These are phyloP conservation scores for Lentinula guzmanii DNA, from an alignment of 768 basidiomycete genomes.

Conservation along the genomic window DNA sequence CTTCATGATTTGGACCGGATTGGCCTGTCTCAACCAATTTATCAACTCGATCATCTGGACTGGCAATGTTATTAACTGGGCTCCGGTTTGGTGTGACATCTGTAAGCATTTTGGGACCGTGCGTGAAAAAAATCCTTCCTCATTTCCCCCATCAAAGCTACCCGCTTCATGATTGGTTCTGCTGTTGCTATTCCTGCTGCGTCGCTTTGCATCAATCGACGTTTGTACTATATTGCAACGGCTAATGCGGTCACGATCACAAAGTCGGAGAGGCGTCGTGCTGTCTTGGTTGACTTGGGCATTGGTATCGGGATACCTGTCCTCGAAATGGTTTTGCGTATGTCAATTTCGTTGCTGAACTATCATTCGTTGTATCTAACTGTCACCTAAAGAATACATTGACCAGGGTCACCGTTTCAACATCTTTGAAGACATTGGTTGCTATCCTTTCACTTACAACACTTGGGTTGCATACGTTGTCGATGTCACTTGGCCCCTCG, in stretches of 20 bases:
- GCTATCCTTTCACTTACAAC: conserved; percentile 44
- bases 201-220: conserved; percentile 55
- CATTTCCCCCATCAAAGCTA: conserved; percentile 19
- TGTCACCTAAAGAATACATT: conserved; percentile 31
- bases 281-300: conserved; percentile 42
- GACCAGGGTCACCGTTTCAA: conserved; percentile 56
- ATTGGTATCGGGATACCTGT: conserved; percentile 52
- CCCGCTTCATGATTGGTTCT: conserved; percentile 38
- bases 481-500: conserved; percentile 33
- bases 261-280: conserved; percentile 44
- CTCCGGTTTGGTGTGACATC: conserved; percentile 48
- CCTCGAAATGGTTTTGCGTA: conserved; percentile 40
- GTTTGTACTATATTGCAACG: conserved; percentile 55
- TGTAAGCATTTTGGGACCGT: conserved; percentile 24
- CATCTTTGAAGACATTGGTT: conserved; percentile 55
- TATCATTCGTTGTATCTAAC: conserved; percentile 6
- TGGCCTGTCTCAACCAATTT: conserved; percentile 37
- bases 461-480: conserved; percentile 39
- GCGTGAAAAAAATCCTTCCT: not conserved
- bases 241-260: conserved; percentile 47
- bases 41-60: conserved; percentile 56
- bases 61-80: conserved; percentile 32
- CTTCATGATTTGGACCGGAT: conserved; percentile 51
- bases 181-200: conserved; percentile 45
- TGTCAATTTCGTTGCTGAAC: conserved; percentile 12